Percentiles rank a stretch among this genome's conserved stretches.
These are phyloP conservation scores for Sarocladium kiliense DNA, from an alignment of 2,329 filamentous ascomycete species.

Conservation along the genomic window DNA sequence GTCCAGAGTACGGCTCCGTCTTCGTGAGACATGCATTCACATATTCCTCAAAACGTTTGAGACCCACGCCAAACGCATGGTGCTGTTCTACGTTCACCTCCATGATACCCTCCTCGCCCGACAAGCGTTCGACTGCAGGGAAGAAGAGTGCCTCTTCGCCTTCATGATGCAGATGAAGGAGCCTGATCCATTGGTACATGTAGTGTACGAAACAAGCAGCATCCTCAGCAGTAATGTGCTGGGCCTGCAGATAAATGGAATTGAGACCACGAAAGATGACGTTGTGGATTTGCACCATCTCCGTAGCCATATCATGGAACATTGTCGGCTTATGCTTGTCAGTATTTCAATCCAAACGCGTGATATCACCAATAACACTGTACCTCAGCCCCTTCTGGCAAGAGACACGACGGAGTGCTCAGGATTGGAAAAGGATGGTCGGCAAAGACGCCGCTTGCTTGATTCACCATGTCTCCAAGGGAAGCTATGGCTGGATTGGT, in stretches of 20 bases:
- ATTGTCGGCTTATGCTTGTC: not conserved
- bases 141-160: conserved; percentile 32
- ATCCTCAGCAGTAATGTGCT: conserved; percentile 25
- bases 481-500: too few species aligned
- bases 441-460: conserved; percentile 3
- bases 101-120: conserved; percentile 28
- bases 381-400: not conserved
- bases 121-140: conserved; percentile 24
- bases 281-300: conserved; percentile 22
- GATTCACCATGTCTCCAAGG: too few species aligned
- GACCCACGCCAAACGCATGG: conserved; percentile 24
- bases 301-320: not conserved
- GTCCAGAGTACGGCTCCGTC: conserved; percentile 21
- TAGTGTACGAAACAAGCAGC: conserved; percentile 21
- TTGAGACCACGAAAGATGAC: conserved; percentile 27
- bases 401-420: not conserved
- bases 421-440: not conserved
- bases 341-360: too few species aligned
- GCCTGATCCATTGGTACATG: not conserved
- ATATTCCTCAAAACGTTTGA: conserved; percentile 16
- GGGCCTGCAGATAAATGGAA: conserved; percentile 28
- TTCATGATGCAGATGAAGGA: conserved; percentile 28
- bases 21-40: conserved; percentile 11
- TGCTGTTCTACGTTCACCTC: conserved; percentile 33
- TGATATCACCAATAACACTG: not conserved